phyloP scores from a whole-genome alignment of 805 yeast genomes.

The Candida succiphila region DNA sequence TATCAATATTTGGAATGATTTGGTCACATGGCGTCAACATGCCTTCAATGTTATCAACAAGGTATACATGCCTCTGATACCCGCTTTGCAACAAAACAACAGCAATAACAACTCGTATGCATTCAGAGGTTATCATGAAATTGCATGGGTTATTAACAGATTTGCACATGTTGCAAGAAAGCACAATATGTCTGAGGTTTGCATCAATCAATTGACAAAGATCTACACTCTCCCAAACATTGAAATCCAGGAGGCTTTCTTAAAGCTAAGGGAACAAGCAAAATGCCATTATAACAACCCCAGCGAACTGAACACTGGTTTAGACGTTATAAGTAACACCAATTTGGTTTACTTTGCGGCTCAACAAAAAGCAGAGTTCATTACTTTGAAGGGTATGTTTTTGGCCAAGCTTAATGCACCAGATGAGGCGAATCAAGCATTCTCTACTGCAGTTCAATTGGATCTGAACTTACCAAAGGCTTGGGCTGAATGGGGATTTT shows the following conservation, averaged over 20 bases:
- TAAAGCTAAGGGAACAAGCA: conserved; percentile 93
- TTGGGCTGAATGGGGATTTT: conserved; percentile 99
- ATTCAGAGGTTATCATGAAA: conserved; percentile 95
- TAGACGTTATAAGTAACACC: conserved; percentile 94
- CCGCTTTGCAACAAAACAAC: conserved; percentile 65
- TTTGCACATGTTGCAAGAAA: conserved; percentile 98
- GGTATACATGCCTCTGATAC: conserved; percentile 87
- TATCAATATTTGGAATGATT: conserved; percentile 93
- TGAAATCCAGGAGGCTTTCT: conserved; percentile 95
- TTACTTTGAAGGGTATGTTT: conserved; percentile 97
- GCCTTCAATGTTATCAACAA: conserved; percentile 94
- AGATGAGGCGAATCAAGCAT: conserved; percentile 96
- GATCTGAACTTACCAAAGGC: conserved; percentile 93
- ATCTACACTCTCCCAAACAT: conserved; percentile 94
- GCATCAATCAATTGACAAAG: conserved; percentile 84
- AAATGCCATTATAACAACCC: conserved; percentile 93
- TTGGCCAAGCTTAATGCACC: conserved; percentile 80
- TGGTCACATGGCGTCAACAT: conserved; percentile 98
- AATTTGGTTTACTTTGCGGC: conserved; percentile 93
- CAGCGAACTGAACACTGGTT: conserved; percentile 84
- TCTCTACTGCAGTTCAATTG: conserved; percentile 95
- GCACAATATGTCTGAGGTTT: conserved; percentile 95
- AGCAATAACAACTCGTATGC: conserved; percentile 85
- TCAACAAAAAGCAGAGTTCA: conserved; percentile 96
- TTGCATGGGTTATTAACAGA: conserved; percentile 97